These are phyloP conservation scores for Thielaviopsis punctulata DNA, from an alignment of 2,329 filamentous ascomycete species.

Conservation along the genomic window DNA sequence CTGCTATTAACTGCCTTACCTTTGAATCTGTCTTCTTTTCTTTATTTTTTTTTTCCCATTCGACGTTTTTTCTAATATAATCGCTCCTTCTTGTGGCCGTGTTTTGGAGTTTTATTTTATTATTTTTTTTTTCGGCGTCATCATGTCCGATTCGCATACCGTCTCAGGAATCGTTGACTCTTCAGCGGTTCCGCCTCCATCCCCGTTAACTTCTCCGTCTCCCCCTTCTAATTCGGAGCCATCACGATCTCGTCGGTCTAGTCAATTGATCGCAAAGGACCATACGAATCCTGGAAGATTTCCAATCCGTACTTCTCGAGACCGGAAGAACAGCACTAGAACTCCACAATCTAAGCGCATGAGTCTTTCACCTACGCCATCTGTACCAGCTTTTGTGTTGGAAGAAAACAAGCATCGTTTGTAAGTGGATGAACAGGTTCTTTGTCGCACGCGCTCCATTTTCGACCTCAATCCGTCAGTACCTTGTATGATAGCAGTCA, in stretches of 20 bases:
- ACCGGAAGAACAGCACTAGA: background rate
- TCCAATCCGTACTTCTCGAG: conserved; percentile 9
- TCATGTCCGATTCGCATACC: conserved; percentile 1
- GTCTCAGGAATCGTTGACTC: background rate
- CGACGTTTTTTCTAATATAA: background rate
- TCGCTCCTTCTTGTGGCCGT: background rate
- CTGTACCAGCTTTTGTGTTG: background rate
- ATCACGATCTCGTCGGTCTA: background rate
- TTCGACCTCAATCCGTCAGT: background rate
- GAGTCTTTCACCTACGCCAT: background rate
- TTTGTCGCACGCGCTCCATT: background rate
- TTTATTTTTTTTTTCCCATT: background rate
- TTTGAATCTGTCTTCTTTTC: background rate
- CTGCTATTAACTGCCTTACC: too few species aligned
- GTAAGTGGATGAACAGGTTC: conserved; percentile 5
- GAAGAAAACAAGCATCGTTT: conserved; percentile 5
- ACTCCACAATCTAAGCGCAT: conserved; percentile 1
- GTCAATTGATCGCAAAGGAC: background rate
- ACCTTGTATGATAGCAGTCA: background rate
- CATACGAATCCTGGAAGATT: conserved; percentile 8
- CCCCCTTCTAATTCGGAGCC: background rate
- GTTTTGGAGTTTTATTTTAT: background rate
- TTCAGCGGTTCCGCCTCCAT: background rate
- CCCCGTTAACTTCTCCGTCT: background rate
- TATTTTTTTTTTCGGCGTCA: background rate